Conservation (phyloP, 352 stramenopile species). For the Halophytophthora polymorphica region DNA sequence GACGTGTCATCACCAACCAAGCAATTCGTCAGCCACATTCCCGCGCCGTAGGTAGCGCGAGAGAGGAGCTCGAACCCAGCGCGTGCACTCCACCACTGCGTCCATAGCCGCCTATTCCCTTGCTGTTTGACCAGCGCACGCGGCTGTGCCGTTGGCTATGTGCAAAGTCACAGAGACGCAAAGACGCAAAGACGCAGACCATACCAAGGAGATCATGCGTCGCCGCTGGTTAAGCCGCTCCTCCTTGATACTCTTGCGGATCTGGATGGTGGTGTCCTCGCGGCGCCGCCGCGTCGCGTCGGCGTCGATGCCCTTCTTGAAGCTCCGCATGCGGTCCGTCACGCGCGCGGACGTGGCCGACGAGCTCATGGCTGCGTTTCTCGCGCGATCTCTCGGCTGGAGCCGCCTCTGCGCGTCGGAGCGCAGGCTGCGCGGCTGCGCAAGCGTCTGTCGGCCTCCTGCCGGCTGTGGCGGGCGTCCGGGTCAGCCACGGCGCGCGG, state of each 20-base stretch:
- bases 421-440: constrained; percentile 6
- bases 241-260: constrained; percentile 85
- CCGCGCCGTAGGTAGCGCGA: no score
- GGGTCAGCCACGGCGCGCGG: no score
- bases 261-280: constrained; percentile 82
- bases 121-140: not conserved
- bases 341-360: constrained; percentile 23
- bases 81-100: no score
- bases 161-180: no score
- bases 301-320: constrained; percentile 88
- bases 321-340: constrained; percentile 74
- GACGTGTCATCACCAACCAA: not conserved
- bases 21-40: not conserved
- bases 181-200: constrained; percentile 8
- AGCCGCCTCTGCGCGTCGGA: not conserved
- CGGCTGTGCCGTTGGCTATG: not conserved
- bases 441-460: not conserved
- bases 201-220: constrained; percentile 52
- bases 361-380: constrained; percentile 24
- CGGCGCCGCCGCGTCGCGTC: constrained; percentile 71
- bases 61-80: no score
- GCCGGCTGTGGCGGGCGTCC: no score
- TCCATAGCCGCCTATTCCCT: not conserved
- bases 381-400: not conserved
- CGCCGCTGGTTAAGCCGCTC: constrained; percentile 83